phyloP scores from a whole-genome alignment of 352 stramenopile species.

The Phytophthora tubulina region DNA sequence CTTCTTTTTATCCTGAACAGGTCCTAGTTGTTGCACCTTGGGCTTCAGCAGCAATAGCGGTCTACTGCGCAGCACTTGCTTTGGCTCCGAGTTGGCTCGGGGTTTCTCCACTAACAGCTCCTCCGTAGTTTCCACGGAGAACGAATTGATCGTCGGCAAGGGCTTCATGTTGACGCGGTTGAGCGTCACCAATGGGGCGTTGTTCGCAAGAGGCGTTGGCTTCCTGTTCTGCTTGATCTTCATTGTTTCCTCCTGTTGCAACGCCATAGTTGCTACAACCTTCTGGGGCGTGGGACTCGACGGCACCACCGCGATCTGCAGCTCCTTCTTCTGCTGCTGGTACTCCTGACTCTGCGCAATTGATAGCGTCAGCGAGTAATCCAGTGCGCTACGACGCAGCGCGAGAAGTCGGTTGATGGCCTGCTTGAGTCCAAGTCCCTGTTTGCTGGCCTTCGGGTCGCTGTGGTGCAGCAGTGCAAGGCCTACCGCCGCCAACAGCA shows the following conservation, averaged over 20 bases:
- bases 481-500: constrained; percentile 36
- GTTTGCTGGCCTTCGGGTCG: constrained; percentile 8
- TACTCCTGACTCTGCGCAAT: constrained; percentile 53
- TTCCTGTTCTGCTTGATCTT: constrained; percentile 25
- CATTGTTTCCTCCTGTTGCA: constrained; percentile 26
- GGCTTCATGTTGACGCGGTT: constrained; percentile 32
- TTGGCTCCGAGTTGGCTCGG: constrained; percentile 41
- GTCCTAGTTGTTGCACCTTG: constrained; percentile 25
- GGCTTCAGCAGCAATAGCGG: constrained; percentile 33
- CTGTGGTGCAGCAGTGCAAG: constrained; percentile 31
- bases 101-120: constrained; percentile 34
- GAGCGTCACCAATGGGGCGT: constrained; percentile 22
- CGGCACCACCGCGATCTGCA: constrained; percentile 38
- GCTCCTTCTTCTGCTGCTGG: constrained; percentile 25
- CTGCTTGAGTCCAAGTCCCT: constrained; percentile 34
- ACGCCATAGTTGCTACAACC: constrained; percentile 34
- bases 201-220: constrained; percentile 11
- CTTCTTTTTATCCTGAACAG: constrained; percentile 20
- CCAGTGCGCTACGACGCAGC: constrained; percentile 56
- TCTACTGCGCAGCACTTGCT: constrained; percentile 36
- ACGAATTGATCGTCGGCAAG: constrained; percentile 24
- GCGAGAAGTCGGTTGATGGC: constrained; percentile 32
- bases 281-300: constrained; percentile 33
- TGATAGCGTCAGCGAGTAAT: constrained; percentile 70
- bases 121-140: constrained; percentile 10